Evolutionary conservation across 2,329 filamentous ascomycete genomes (phyloP), one percentile per base, ranked within the genome.

Genomic region (Hypoxylon sp.): DNA sequence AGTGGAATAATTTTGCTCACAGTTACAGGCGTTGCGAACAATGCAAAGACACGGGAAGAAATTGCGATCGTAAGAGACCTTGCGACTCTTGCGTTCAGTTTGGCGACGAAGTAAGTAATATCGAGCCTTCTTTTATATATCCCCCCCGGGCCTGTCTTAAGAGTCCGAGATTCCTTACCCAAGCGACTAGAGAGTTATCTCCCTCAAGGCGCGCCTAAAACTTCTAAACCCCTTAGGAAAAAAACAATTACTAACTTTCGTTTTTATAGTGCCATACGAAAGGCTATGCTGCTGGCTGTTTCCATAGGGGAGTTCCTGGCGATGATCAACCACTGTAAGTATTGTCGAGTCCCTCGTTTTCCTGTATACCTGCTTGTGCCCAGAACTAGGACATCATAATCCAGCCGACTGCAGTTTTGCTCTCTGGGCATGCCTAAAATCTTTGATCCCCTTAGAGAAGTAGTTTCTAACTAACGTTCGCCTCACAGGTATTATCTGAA

Each of bases 401-500:
- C 24, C 24, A 27, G 24, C 24, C 5, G 24, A 27, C 31, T 32
- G 31, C 7, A 11, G 7, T 6, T 11, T 32, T 32, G 31, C 31
- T 32, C 32, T 37, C 11, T 13, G 13, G 17, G 11, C 6, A 17
- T 44, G 17, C 39, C 39, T 10, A 6, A 44, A 44, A n/a, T 17
- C 17, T 8, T 17, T 21, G 19, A 17, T 21, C 39, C 39, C 39
- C 17, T 21, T 44, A n/a, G 39, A 44, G 39, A 11, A 44, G 17
- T 19, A 8, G 19, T 44, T 19, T 4, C 39, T 44, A 7, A 44
- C 39, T 44, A 3, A 10, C 39, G 15, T 44, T 8, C n/a, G 39
- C 8, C 39, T 44, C 15, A 37, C n/a, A 44, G 39, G 17, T 83
- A 82, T 61, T 83, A 82, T 58, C 75, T 76, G 24, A 74, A 70